Evolutionary conservation across 164 flowering plant genomes (phyloP).

Genomic region (Kalanchoe fedtschenkoi): DNA sequence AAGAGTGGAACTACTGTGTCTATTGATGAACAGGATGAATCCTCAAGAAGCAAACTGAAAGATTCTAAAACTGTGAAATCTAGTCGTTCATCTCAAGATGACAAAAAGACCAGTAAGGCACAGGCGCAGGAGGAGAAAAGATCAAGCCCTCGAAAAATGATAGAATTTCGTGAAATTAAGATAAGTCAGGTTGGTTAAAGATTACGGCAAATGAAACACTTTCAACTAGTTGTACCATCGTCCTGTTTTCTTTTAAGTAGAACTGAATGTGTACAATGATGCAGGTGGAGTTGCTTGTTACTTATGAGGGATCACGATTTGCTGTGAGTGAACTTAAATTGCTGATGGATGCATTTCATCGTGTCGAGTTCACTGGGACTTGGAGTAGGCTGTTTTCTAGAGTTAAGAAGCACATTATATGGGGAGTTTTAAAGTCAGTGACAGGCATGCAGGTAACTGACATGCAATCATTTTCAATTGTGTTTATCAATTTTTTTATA

Average conservation of each 20-base stretch:
- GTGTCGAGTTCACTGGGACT: conserved; percentile 84
- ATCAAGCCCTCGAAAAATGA: conserved; percentile 70
- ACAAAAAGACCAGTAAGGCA: conserved; percentile 62
- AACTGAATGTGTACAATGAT: conserved; percentile 1
- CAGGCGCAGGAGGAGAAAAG: conserved; percentile 69
- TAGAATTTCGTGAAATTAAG: conserved; percentile 90
- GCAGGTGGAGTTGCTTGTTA: conserved; percentile 87
- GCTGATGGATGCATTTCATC: conserved; percentile 92
- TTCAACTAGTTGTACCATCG: not conserved
- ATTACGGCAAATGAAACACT: not conserved
- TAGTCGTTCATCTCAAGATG: conserved; percentile 88
- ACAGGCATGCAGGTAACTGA: conserved; percentile 93
- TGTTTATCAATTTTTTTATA: not conserved
- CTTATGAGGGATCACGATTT: conserved; percentile 90
- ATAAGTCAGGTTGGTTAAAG: conserved; percentile 72
- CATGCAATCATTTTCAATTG: not conserved
- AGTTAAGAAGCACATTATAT: conserved; percentile 92
- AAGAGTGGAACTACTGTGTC: conserved; percentile 45
- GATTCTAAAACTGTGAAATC: conserved; percentile 57
- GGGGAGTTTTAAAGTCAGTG: conserved; percentile 97
- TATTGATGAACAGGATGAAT: conserved; percentile 64
- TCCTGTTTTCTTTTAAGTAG: not conserved
- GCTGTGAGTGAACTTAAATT: conserved; percentile 83
- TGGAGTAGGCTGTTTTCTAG: conserved; percentile 93
- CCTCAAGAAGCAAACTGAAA: conserved; percentile 44